phyloP scores from a whole-genome alignment of 441 rosid species.

The Syzygium malaccense region DNA sequence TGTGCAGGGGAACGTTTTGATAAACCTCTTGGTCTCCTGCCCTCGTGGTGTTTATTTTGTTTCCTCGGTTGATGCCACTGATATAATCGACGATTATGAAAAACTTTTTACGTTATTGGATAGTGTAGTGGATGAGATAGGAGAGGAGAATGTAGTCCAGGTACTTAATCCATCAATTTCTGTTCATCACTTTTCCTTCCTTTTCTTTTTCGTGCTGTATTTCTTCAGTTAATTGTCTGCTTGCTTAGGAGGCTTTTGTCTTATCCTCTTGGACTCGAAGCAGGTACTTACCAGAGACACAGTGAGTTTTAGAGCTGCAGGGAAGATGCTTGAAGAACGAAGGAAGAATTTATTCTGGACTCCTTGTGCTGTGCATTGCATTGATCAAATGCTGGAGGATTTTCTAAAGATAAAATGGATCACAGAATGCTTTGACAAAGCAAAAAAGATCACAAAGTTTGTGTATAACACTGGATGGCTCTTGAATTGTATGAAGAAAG shows the following conservation, averaged over 20 bases:
- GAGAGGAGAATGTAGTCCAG: constrained; percentile 90
- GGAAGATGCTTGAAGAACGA: constrained; percentile 90
- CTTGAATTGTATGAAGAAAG: constrained; percentile 64
- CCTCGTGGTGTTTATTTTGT: constrained; percentile 71
- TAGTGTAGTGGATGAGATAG: constrained; percentile 84
- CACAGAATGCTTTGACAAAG: constrained; percentile 66
- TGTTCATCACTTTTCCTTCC: background rate
- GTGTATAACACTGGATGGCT: constrained; percentile 64
- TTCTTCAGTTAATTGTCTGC: background rate
- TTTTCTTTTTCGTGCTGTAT: background rate
- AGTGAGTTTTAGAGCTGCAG: constrained; percentile 54
- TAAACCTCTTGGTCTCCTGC: constrained; percentile 74
- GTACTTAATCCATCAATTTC: constrained; percentile 15
- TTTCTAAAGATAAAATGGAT: constrained; percentile 64
- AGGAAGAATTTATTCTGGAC: constrained; percentile 88
- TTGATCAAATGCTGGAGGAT: constrained; percentile 76
- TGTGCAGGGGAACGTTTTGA: constrained; percentile 52
- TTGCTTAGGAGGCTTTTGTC: background rate
- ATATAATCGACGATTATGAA: constrained; percentile 54
- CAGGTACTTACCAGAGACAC: constrained; percentile 77
- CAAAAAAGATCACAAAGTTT: constrained; percentile 68
- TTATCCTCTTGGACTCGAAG: background rate
- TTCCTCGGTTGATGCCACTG: constrained; percentile 77
- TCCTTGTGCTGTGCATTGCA: constrained; percentile 69
- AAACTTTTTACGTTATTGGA: constrained; percentile 65